These are phyloP conservation scores for Pulveroboletus sp. DNA, from an alignment of 768 basidiomycete genomes.

Conservation along the genomic window DNA sequence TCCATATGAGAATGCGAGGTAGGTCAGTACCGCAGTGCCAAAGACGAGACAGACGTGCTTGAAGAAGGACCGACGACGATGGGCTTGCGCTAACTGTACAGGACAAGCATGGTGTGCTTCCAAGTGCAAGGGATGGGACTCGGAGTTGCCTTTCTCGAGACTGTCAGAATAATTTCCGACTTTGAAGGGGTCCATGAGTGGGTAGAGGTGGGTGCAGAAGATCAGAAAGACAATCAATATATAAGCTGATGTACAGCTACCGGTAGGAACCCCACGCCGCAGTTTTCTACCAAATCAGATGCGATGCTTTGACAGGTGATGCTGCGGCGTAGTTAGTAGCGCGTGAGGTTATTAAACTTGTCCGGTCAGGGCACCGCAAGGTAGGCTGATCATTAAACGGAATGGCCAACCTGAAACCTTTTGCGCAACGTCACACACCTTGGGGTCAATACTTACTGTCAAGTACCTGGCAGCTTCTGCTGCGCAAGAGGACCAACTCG, in stretches of 20 bases:
- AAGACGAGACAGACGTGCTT: constrained; percentile 10
- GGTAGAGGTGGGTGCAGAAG: background rate
- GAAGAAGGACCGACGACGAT: background rate
- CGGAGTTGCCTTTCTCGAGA: constrained; percentile 19
- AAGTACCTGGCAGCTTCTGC: too few relatives aligned
- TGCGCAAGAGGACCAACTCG: too few relatives aligned
- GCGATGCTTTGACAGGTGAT: background rate
- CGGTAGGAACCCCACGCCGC: background rate
- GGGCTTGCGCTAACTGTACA: background rate
- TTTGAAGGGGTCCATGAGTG: constrained; percentile 15
- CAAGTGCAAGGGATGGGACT: constrained; percentile 1
- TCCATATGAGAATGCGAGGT: constrained; percentile 9
- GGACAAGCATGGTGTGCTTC: background rate
- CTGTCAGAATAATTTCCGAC: constrained; percentile 2
- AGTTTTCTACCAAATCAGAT: too few relatives aligned
- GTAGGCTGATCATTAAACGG: background rate
- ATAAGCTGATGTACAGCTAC: background rate
- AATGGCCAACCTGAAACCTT: background rate
- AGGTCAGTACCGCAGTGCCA: constrained; percentile 7
- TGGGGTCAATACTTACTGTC: background rate
- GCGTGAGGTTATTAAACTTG: background rate
- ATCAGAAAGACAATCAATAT: background rate
- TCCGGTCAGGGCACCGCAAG: background rate
- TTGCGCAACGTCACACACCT: too few relatives aligned
- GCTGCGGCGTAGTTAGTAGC: background rate